Base-by-base conservation (phyloP, 108 stramenopile genomes). In the Fistulifera pelliculosa region DNA sequence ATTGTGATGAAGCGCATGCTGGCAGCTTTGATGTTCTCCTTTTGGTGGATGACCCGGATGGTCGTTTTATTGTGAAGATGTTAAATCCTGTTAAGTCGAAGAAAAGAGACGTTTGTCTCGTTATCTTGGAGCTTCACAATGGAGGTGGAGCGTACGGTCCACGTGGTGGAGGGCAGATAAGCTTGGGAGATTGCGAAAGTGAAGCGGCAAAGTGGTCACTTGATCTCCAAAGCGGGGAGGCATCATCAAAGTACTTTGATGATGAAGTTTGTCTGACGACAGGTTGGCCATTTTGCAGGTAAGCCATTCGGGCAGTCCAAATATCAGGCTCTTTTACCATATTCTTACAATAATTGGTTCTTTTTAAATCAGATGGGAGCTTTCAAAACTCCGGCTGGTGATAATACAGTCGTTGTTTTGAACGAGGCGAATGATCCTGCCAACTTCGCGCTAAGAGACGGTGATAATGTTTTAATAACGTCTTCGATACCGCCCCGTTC, bases 261-360 rank as follows among this genome's bases (percentile, higher is more conserved):
- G 40, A 56, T 1, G 61, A 63, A 11, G 81, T 85, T 0, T 93
- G 91, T 66, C 65, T 93, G 65, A 93, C 91, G 21, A 89, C 91
- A 15, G 91, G 91, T 1, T 93, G 91, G 91, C 91, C 91, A 0
- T 88, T 87, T 58, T 93, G 39, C 91, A 93, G 61, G 44, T 45
- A 45, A 35, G 31, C n/a, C n/a, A n/a, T n/a, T n/a, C n/a, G n/a
- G n/a, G n/a, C n/a, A n/a, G n/a, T n/a, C n/a, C n/a, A n/a, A n/a
- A n/a, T n/a, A n/a, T n/a, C n/a, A n/a, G n/a, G n/a, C n/a, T n/a
- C n/a, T n/a, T n/a, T n/a, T n/a, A n/a, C n/a, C n/a, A n/a, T n/a
- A n/a, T n/a, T n/a, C n/a, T n/a, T n/a, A n/a, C n/a, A n/a, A n/a
- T n/a, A n/a, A n/a, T n/a, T n/a, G n/a, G n/a, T n/a, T n/a, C n/a